Conservation (phyloP, 805 yeast genomes). For the Monosporozyma yasuniensis region DNA sequence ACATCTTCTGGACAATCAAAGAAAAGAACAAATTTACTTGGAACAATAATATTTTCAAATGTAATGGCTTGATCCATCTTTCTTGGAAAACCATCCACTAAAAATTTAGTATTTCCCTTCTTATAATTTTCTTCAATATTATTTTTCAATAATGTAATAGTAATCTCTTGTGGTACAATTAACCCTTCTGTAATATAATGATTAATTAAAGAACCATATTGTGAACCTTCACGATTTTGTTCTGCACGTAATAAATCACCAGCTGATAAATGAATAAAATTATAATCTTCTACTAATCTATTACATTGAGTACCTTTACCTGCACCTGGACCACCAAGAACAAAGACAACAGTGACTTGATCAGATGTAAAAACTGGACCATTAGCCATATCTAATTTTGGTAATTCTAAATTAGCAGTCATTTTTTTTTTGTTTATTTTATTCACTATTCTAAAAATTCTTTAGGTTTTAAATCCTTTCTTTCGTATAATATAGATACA, state of each 20-base stretch:
- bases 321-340: slow-evolving; percentile 95
- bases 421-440: neutral
- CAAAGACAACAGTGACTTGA: slow-evolving; percentile 75
- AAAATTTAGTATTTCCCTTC: slow-evolving; percentile 45
- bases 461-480: slow-evolving; percentile 27
- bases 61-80: slow-evolving; percentile 96
- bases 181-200: slow-evolving; percentile 76
- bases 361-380: slow-evolving; percentile 46
- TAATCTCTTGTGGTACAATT: slow-evolving; percentile 89
- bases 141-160: slow-evolving; percentile 70
- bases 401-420: slow-evolving; percentile 9
- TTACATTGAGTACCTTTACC: slow-evolving; percentile 97
- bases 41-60: slow-evolving; percentile 74
- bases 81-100: slow-evolving; percentile 95
- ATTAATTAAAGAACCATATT: slow-evolving; percentile 79
- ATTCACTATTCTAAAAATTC: slow-evolving; percentile 35
- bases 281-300: slow-evolving; percentile 67
- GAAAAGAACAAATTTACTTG: slow-evolving; percentile 60
- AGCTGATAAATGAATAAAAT: slow-evolving; percentile 87
- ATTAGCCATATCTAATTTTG: slow-evolving; percentile 4
- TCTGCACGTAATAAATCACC: slow-evolving; percentile 93
- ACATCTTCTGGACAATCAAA: slow-evolving; percentile 76
- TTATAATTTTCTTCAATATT: slow-evolving; percentile 54
- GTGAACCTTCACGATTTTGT: slow-evolving; percentile 71
- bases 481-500: neutral